A percentile compares a stretch with the other conserved stretches of the same genome.
phyloP scores from a whole-genome alignment of 2,329 filamentous ascomycete species.

The Neonectria faginata region DNA sequence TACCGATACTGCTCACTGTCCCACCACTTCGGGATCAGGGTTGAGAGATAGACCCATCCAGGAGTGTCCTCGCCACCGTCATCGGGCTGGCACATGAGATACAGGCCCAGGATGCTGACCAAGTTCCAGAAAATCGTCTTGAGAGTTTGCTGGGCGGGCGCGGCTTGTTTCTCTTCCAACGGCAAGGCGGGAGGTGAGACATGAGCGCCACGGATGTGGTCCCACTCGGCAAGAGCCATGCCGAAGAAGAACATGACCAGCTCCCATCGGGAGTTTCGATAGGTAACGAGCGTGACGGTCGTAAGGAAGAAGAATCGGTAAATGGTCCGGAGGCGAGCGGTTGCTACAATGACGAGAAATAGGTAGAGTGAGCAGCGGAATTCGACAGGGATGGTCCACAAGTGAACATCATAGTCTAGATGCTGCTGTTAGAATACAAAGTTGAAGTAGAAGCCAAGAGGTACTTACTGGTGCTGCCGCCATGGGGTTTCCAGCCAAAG shows the following conservation, averaged over 20 bases:
- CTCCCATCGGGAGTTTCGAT: constrained; percentile 65
- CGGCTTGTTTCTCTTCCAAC: constrained; percentile 34
- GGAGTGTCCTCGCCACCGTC: constrained; percentile 59
- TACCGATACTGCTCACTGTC: constrained; percentile 63
- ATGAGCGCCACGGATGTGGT: constrained; percentile 62
- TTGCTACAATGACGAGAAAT: constrained; percentile 64
- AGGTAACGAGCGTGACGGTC: constrained; percentile 57
- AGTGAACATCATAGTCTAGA: constrained; percentile 64
- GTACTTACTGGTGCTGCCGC: constrained; percentile 57
- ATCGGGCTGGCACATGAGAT: constrained; percentile 59
- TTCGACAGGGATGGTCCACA: constrained; percentile 74
- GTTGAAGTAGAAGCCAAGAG: neutral
- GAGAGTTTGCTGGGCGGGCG: constrained; percentile 10
- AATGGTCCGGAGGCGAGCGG: constrained; percentile 58
- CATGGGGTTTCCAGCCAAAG: constrained; percentile 62
- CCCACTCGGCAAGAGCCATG: constrained; percentile 66
- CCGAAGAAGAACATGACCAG: constrained; percentile 67
- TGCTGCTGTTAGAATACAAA: constrained; percentile 34
- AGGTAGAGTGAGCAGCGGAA: constrained; percentile 69
- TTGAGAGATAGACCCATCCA: constrained; percentile 63
- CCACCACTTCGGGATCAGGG: constrained; percentile 63
- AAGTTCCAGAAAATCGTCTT: constrained; percentile 52
- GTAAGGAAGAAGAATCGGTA: constrained; percentile 58
- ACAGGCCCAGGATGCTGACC: constrained; percentile 63
- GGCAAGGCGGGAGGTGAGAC: constrained; percentile 46